Evolutionary conservation across 1,284 basidiomycete genomes (phyloP).

Genomic region (Phylloboletellus chloephorus): DNA sequence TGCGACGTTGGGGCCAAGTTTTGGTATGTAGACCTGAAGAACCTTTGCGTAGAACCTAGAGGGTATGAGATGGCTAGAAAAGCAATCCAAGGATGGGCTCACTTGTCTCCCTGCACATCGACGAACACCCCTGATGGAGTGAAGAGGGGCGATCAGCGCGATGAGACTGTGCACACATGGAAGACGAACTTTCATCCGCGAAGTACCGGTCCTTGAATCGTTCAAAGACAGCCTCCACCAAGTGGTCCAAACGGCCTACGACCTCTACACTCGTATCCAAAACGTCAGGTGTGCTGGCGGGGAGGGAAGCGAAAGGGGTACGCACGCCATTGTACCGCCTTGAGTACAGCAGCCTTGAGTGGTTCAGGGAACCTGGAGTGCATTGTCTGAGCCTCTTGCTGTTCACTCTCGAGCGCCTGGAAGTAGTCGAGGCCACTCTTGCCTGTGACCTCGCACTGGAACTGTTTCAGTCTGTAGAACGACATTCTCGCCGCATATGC

Average conservation of each 20-base stretch:
- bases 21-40: conserved; percentile 70
- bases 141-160: conserved; percentile 25
- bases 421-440: conserved; percentile 93
- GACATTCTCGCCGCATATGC: conserved; percentile 87
- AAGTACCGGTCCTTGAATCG: conserved; percentile 96
- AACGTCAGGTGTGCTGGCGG: conserved; percentile 15
- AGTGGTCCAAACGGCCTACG: conserved; percentile 89
- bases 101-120: conserved; percentile 80
- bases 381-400: conserved; percentile 80
- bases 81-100: conserved; percentile 30
- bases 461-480: conserved; percentile 90
- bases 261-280: conserved; percentile 59
- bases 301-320: conserved; percentile 31
- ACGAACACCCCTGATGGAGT: conserved; percentile 66
- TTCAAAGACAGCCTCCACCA: conserved; percentile 92
- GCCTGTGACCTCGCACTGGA: conserved; percentile 93
- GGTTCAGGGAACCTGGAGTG: conserved; percentile 89
- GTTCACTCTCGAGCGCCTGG: conserved; percentile 88
- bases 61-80: conserved; percentile 24
- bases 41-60: conserved; percentile 73
- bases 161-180: conserved; percentile 5
- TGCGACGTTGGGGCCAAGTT: conserved; percentile 42
- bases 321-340: conserved; percentile 93
- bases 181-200: conserved; percentile 74
- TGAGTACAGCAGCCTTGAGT: conserved; percentile 87